Conservation (phyloP, 352 stramenopile species). For the Pythium vanterpoolii region DNA sequence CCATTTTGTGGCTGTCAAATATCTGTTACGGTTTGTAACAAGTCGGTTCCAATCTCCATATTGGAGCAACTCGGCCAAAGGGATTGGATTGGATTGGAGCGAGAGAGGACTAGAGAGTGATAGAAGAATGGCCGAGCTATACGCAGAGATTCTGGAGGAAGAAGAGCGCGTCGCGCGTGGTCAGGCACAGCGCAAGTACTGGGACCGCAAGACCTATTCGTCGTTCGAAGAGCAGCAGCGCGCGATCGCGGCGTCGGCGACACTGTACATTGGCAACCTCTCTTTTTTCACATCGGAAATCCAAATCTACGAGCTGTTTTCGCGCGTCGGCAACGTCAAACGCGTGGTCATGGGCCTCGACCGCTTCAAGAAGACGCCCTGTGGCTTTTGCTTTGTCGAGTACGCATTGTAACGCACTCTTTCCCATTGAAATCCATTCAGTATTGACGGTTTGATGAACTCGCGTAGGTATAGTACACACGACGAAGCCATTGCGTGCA, state of each 20-base stretch:
- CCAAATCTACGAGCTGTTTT: constrained; percentile 95
- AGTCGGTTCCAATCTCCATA: background rate
- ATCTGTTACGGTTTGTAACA: background rate
- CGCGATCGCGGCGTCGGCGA: constrained; percentile 88
- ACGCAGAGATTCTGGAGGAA: constrained; percentile 56
- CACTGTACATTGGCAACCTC: constrained; percentile 97
- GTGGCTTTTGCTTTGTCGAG: constrained; percentile 98
- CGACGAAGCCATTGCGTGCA: constrained; percentile 63
- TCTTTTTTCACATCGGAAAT: constrained; percentile 95
- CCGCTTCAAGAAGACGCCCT: constrained; percentile 94
- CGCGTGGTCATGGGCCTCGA: constrained; percentile 96
- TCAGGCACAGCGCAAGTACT: constrained; percentile 88
- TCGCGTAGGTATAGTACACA: constrained; percentile 57
- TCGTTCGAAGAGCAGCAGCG: constrained; percentile 92
- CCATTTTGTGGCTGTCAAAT: background rate
- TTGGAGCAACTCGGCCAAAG: background rate
- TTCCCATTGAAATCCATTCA: background rate
- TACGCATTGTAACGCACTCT: constrained; percentile 34
- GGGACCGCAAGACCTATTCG: constrained; percentile 93
- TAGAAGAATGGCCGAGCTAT: constrained; percentile 54
- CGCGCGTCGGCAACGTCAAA: constrained; percentile 89
- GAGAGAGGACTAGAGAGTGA: background rate
- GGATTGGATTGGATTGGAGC: too few relatives aligned
- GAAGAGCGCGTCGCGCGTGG: constrained; percentile 60
- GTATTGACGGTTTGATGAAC: background rate